Percentiles rank a stretch among this genome's conserved stretches.
phyloP scores from a whole-genome alignment of 163 green algal genomes.

The Chloroidium sp. region DNA sequence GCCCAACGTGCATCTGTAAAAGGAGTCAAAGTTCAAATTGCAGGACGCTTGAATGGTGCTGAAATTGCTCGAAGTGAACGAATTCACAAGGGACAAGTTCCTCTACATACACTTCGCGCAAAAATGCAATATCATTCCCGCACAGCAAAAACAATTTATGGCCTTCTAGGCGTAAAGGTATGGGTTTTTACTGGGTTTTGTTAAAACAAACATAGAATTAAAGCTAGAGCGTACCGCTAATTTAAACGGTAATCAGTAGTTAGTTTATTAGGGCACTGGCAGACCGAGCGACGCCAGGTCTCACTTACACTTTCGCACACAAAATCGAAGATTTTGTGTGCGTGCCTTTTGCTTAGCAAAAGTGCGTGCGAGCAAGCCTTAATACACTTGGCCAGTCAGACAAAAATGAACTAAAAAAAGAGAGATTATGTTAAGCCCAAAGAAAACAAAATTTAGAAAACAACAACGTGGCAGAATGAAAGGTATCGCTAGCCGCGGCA shows the following conservation, averaged over 20 bases:
- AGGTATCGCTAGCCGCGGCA: slow-evolving; percentile 27
- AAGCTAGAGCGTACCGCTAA: slow-evolving; percentile 8
- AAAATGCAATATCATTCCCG: slow-evolving; percentile 41
- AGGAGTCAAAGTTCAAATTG: slow-evolving; percentile 56
- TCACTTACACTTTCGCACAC: too few relatives aligned
- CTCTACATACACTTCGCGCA: slow-evolving; percentile 48
- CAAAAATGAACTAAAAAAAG: slow-evolving; percentile 22
- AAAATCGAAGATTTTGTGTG: too few relatives aligned
- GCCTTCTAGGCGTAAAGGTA: slow-evolving; percentile 43
- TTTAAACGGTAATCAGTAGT: neutral
- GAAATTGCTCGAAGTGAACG: slow-evolving; percentile 52
- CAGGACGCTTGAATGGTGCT: slow-evolving; percentile 47
- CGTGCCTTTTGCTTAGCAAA: too few relatives aligned
- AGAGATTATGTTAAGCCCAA: slow-evolving; percentile 46
- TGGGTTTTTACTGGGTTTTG: slow-evolving; percentile 37
- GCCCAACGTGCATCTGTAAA: slow-evolving; percentile 34
- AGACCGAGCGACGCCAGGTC: too few relatives aligned
- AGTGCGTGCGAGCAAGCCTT: too few relatives aligned
- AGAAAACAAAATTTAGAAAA: slow-evolving; percentile 51
- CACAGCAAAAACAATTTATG: slow-evolving; percentile 42
- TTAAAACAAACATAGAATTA: slow-evolving; percentile 15
- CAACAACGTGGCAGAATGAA: slow-evolving; percentile 33
- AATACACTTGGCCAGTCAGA: slow-evolving; percentile 8
- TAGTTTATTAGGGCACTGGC: neutral
- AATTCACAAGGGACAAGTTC: slow-evolving; percentile 39